Evolutionary conservation across 108 stramenopile genomes (phyloP), one percentile per base, ranked within the genome.

Genomic region (Cyclostephanos tholiformis): DNA sequence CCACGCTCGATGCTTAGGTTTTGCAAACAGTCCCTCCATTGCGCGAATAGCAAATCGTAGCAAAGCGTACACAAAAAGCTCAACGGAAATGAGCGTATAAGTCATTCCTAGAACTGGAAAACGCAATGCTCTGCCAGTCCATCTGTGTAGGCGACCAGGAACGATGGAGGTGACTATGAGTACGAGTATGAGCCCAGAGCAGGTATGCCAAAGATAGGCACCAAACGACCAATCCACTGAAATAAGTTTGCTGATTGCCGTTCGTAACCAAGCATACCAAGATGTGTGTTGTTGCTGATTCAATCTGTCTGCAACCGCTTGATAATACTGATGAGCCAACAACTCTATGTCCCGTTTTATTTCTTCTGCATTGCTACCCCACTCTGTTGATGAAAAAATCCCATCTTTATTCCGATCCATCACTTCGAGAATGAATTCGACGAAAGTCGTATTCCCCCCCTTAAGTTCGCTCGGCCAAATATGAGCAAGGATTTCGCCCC

Each of bases 51-150:
- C 65, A 29, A 94, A 63, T 44, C 95, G 84, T 59, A 96, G 85
- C 11, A 84, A 44, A 20, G 80, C 67, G 71, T 96, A 96, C 30
- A 94, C 79, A 13, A 80, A 50, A 2, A 96, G 63, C 67, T 96
- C 95, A 22, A 87, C 85, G 9, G 65, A 56, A 50, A 96, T 91
- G 38, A 91, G 46, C 27, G 87, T 70, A 62, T 96, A 96, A 9
- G 84, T 87, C 64, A 94, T 55, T 5, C 69, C 75, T 60, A 96
- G 69, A 35, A 96, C 71, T 6, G 95, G 95, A 89, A 91, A 94
- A 29, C 95, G 84, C 30, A 94, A 53, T 20, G 91, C 51, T 52
- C 82, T 72, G 10, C 91, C 93, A 26, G 84, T 77, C 64, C 69
- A 74, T 20, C 88, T 83, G 67, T 94, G 93, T 41, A 91, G 58